A percentile compares a stretch with the other conserved stretches of the same genome.
Evolutionary conservation across 352 stramenopile species (phyloP).

Genomic region (Pythium biforme): DNA sequence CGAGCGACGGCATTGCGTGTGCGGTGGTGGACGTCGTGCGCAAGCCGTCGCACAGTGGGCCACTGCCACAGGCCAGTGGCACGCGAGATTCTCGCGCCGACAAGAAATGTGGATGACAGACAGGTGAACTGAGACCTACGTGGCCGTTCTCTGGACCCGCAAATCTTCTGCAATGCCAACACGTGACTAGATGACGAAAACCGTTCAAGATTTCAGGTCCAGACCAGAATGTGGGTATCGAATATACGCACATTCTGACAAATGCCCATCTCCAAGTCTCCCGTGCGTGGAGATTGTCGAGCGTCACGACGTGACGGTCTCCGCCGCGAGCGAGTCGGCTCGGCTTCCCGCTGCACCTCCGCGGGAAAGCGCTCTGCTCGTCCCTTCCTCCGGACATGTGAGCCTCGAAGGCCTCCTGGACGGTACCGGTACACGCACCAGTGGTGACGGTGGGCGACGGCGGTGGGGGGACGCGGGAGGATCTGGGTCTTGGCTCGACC

Average conservation of each 20-base stretch:
- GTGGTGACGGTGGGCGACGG: too few relatives aligned
- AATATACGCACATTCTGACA: not conserved
- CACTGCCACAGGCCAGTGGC: not conserved
- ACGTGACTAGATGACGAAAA: not conserved
- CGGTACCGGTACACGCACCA: too few relatives aligned
- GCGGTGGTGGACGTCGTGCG: too few relatives aligned
- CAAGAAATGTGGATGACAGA: not conserved
- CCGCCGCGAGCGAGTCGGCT: not conserved
- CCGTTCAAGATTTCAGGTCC: too few relatives aligned
- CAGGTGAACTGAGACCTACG: not conserved
- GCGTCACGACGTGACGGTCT: not conserved
- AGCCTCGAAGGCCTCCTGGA: too few relatives aligned
- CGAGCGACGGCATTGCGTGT: too few relatives aligned
- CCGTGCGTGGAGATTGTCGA: not conserved
- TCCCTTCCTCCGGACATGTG: not conserved
- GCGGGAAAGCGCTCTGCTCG: not conserved
- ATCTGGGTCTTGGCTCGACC: not conserved
- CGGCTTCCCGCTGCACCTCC: not conserved
- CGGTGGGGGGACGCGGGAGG: not conserved
- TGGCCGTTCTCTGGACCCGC: not conserved
- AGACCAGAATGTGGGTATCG: not conserved
- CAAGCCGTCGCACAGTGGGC: too few relatives aligned
- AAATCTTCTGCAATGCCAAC: not conserved
- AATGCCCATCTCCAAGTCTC: not conserved
- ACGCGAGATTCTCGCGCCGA: not conserved